Base-by-base conservation (phyloP, 306 rosid genomes). In the Pachyrhizus erosus region DNA sequence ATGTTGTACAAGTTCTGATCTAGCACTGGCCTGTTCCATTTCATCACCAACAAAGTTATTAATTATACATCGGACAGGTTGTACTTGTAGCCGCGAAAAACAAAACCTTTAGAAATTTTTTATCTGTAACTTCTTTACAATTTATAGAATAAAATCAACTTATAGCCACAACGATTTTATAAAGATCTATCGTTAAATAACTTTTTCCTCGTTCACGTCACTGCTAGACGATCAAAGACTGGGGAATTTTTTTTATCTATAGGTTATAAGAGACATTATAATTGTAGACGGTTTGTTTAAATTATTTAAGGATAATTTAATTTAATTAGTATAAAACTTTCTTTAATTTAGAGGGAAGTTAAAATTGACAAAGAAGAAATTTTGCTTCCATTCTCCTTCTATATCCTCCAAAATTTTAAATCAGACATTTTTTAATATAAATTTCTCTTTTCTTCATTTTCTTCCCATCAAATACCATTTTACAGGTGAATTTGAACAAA, bases 1-100 rank as follows among this genome's bases (percentile, higher is more conserved):
- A 96, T 61, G 85, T 90, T 90, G 87, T 94, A 96, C 46, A 92
- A 70, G 76, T 96, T 96, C 81, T 96, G 99, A 85, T 96, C 99
- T 12, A 96, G 93, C 65, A 96, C 99, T 29, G 99, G 99, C 89
- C 99, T 96, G 98, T 46, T 73, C 60, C 18, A 60, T 61, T 76
- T 69, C 64, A 70, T 80, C 69, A 70, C 45, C 46, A 69, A 55
- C 57, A 66, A 40, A 65, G 9, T 79, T 55, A 75, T 51, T 37
- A 75, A 15, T 55, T 33, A 60, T 2, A 40, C 71, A 26, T 55
- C 73, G 69, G 34, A 33, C 39, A 68, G n/a, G 24, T 68, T 26
- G 18, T 23, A 5, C 33, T 27, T 60, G 23, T 43, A 73, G n/a
- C 67, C 7, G 3, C 34, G 68, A 51, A 3, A 69, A 24, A 77